phyloP scores from a whole-genome alignment of 306 rosid species.

The Crotalaria pallida region DNA sequence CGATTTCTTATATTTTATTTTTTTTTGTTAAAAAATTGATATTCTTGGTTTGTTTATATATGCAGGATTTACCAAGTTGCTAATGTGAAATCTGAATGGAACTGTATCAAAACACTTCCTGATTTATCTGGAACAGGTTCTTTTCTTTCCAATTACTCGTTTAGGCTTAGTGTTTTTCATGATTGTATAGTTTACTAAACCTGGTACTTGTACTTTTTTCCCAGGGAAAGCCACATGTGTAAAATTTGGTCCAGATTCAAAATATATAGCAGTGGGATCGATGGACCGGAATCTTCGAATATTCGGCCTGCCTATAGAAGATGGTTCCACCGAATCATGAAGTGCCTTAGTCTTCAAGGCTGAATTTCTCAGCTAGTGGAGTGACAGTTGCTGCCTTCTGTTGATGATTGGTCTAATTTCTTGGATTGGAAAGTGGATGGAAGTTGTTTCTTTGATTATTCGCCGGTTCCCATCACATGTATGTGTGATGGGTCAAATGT shows the following conservation, averaged over 20 bases:
- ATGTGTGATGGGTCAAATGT: conserved; percentile 19
- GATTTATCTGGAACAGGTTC: conserved; percentile 98
- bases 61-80: conserved; percentile 96
- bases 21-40: conserved; percentile 17
- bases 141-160: not conserved
- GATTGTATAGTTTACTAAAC: conserved; percentile 15
- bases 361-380: not conserved
- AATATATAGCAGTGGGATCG: conserved; percentile 82
- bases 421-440: conserved; percentile 27
- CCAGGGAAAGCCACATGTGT: conserved; percentile 75
- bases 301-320: conserved; percentile 70
- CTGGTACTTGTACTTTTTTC: not conserved
- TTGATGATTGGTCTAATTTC: conserved; percentile 20
- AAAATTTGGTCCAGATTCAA: conserved; percentile 86
- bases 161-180: not conserved
- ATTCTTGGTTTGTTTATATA: conserved; percentile 8
- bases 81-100: conserved; percentile 94
- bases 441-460: conserved; percentile 27
- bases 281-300: conserved; percentile 94
- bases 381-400: conserved; percentile 28
- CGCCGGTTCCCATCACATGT: conserved; percentile 18
- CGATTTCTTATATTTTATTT: not conserved
- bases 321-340: conserved; percentile 43
- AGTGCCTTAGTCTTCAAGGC: not conserved
- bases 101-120: conserved; percentile 80